Base-by-base conservation (phyloP, 129 eudicot species). In the Erigeron canadensis region DNA sequence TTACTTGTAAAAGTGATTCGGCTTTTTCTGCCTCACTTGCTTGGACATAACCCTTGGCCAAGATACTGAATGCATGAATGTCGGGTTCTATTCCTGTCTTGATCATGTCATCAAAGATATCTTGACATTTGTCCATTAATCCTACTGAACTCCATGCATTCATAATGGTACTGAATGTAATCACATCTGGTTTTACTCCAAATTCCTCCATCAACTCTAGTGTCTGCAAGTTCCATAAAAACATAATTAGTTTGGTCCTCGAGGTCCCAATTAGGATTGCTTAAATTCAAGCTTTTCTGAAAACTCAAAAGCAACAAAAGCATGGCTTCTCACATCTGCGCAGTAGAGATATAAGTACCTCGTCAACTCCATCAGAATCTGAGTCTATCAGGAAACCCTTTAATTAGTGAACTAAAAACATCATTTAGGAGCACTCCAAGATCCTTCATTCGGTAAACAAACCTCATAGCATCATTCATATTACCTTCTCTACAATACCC, bases 61-160 rank as follows among this genome's bases (percentile, higher is more conserved):
- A 87, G 73, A 94, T 94, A 82, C 96, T 83, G 68, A 84, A 82
- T 62, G 85, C 93, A 65, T 95, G 99, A 48, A 77, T 75, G 71
- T 95, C 94, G 4, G 97, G 96, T 60, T 90, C 86, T 19, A 95
- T 81, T 6, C 91, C 86, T 0, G 85, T 79, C 72, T 83, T 81
- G 18, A 74, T 80, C 97, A 90, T 95, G 76, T 88, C 94, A 65
- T 95, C 85, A 71, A 90, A 95, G 11, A 90, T 76, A 22, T 84
- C 88, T 78, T 86, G 91, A 85, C 99, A 95, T 67, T 86, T 94
- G 63, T 75, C 84, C 93, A 94, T 94, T 47, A 84, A 85, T 41
- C 99, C 97, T 17, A 87, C 96, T 8, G 96, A 86, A 78, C 96
- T 86, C 96, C 97, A 90, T 41, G 96, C 91, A 65, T 95, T 88